A percentile compares a stretch with the other conserved stretches of the same genome.
These are phyloP conservation scores for Trypanosoma caninum DNA, from an alignment of 208 protist genomes.

Conservation along the genomic window DNA sequence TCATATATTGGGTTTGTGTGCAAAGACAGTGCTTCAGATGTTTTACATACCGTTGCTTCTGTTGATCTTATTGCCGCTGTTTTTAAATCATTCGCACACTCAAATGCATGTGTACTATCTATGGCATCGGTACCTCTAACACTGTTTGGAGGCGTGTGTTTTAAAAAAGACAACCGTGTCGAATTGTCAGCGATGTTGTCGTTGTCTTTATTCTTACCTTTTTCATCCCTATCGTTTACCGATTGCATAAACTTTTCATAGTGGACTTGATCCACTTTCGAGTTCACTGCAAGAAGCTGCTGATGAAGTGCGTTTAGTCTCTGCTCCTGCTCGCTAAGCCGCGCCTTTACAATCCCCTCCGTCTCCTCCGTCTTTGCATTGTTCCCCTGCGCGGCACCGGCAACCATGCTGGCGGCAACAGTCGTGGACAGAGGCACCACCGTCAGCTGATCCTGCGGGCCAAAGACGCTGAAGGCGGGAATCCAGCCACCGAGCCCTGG, in stretches of 20 bases:
- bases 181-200: not conserved
- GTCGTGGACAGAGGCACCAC: slow-evolving; percentile 18
- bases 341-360: not conserved
- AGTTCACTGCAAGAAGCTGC: slow-evolving; percentile 21
- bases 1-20: no score
- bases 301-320: slow-evolving; percentile 22
- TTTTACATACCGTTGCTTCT: no score
- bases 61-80: no score
- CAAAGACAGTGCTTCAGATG: no score
- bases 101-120: no score
- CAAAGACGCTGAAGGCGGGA: slow-evolving; percentile 31
- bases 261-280: slow-evolving; percentile 17
- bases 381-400: not conserved
- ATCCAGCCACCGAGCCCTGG: slow-evolving; percentile 19
- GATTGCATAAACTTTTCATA: slow-evolving; percentile 19
- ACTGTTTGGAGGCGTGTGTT: no score
- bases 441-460: slow-evolving; percentile 30
- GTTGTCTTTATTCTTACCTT: not conserved
- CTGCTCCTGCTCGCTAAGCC: slow-evolving; percentile 17
- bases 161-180: not conserved
- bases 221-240: no score
- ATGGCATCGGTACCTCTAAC: no score
- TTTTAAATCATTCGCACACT: no score
- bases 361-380: not conserved
- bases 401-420: not conserved